Evolutionary conservation across 208 protist species (phyloP).

Genomic region (Trypanosoma rangeli): DNA sequence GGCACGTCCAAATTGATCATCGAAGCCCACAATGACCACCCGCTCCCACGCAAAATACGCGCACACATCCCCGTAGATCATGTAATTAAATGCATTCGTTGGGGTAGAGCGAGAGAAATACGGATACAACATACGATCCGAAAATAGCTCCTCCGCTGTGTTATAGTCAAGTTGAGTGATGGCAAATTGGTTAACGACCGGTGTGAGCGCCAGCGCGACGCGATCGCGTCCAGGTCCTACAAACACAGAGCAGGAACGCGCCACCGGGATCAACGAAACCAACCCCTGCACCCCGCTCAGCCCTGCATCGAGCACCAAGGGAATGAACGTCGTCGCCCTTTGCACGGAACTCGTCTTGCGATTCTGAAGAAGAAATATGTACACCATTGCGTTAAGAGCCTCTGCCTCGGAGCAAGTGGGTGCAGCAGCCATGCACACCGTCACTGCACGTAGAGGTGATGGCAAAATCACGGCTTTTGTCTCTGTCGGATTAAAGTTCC

Average conservation of each 20-base stretch:
- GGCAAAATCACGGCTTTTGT: conserved; percentile 41
- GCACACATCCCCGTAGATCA: conserved; percentile 63
- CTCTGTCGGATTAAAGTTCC: conserved; percentile 34
- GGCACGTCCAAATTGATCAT: conserved; percentile 60
- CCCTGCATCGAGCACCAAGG: conserved; percentile 63
- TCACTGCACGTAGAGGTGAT: conserved; percentile 64
- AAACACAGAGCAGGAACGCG: conserved; percentile 67
- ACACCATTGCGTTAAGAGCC: conserved; percentile 60
- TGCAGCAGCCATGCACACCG: conserved; percentile 72
- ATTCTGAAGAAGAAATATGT: conserved; percentile 57
- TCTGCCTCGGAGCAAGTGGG: conserved; percentile 52
- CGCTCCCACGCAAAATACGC: conserved; percentile 79
- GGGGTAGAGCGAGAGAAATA: conserved; percentile 80
- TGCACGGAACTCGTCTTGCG: conserved; percentile 3
- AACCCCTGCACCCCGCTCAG: conserved; percentile 64
- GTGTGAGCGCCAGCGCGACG: conserved; percentile 59
- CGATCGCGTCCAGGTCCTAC: conserved; percentile 55
- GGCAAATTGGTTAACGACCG: conserved; percentile 78
- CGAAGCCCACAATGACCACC: conserved; percentile 66
- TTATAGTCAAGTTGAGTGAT: conserved; percentile 79
- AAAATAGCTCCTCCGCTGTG: conserved; percentile 59
- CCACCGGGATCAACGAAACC: conserved; percentile 63
- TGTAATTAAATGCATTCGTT: conserved; percentile 45
- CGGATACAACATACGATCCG: conserved; percentile 52
- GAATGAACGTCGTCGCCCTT: conserved; percentile 40